Base-by-base conservation (phyloP, 768 basidiomycete species). In the Tricholoma saponaceum region DNA sequence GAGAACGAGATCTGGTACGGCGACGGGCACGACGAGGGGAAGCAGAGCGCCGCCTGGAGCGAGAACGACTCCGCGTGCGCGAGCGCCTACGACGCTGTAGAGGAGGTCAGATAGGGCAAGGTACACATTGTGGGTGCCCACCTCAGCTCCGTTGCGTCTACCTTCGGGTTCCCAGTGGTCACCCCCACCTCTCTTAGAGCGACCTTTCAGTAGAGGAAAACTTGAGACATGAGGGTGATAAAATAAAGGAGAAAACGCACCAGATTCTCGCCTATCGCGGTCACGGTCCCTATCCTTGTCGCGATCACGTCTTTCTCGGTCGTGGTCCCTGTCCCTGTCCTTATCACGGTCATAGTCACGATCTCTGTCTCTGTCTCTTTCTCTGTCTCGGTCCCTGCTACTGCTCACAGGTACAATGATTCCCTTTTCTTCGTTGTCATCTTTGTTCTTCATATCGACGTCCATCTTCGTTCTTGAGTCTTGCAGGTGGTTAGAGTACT, bases 131-230 rank as follows among this genome's bases (percentile, higher is more conserved):
- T 55, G 56, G 54, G 35, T 16, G 72, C 85, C 68, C 64, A 90
- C 91, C 52, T 90, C 89, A 50, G 62, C 51, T 52, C 80, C 84
- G 57, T 82, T 85, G 28, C 90, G 85, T 68, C 85, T 80, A 30
- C 47, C 30, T 30, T 87, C 89, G 0, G 90, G 90, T 64, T 92
- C 91, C 90, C 90, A 92, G 63, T 92, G 90, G 71, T 93, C 90
- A 37, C 81, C 79, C 52, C 76, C 76, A 54, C 78, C 70, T 68
- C 81, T 75, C 64, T 81, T 80, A 39, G 71, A 53, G 56, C 69
- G 71, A 58, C 70, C 71, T 76, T 60, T 23, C 46, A 54, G 57
- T 35, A 58, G 60, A 56, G 47, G 14, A 23, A 47, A 37, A 22
- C 59, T 30, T 8, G 30, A 28, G 26, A 22, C 22, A 20, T 44